Evolutionary conservation across 208 protist species (phyloP).

Genomic region (Crithidia fasciculata): DNA sequence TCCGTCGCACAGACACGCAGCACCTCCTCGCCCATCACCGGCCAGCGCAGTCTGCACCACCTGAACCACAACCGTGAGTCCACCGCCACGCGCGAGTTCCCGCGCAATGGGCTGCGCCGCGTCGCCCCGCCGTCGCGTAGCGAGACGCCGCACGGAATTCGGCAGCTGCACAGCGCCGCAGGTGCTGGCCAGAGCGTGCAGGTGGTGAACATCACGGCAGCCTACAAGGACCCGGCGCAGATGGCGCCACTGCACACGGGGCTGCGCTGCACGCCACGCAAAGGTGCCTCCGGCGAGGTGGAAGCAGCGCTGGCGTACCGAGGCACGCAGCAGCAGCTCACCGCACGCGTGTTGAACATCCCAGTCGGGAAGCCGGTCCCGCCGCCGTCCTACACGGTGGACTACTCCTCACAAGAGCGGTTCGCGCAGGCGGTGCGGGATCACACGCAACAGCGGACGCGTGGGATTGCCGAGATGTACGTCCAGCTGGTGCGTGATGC

Average conservation of each 20-base stretch:
- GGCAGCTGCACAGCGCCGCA: conserved; percentile 40
- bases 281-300: conserved; percentile 29
- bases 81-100: conserved; percentile 66
- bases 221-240: conserved; percentile 70
- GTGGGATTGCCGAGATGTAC: conserved; percentile 78
- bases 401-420: conserved; percentile 62
- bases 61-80: conserved; percentile 61
- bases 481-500: conserved; percentile 70
- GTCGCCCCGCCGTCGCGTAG: conserved; percentile 33
- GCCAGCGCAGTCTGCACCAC: conserved; percentile 19
- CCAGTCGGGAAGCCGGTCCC: conserved; percentile 36
- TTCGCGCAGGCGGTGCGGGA: conserved; percentile 82
- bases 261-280: conserved; percentile 45
- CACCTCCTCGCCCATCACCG: conserved; percentile 14
- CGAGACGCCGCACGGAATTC: conserved; percentile 69
- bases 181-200: conserved; percentile 69
- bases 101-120: conserved; percentile 45
- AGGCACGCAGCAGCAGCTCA: conserved; percentile 42
- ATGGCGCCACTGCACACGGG: conserved; percentile 46
- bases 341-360: conserved; percentile 16
- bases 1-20: not conserved
- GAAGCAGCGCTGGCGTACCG: conserved; percentile 44
- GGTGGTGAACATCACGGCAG: conserved; percentile 75
- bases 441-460: conserved; percentile 65
- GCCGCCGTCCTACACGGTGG: conserved; percentile 19